Percentiles rank a stretch among this genome's conserved stretches.
Conservation (phyloP, 345 rosid species). For the Pistacia vera region DNA sequence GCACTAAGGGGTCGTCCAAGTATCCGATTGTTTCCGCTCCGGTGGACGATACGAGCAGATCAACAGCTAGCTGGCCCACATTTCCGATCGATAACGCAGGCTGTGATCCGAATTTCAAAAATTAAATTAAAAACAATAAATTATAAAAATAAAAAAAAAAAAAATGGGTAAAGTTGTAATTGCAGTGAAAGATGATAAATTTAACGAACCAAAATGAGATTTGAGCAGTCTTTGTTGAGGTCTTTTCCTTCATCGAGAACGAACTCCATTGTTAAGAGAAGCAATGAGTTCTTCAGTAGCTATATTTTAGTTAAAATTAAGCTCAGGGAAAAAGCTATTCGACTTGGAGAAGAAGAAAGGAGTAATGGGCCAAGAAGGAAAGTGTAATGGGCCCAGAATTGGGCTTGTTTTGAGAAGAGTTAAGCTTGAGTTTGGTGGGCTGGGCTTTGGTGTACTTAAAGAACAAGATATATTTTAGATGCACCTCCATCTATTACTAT, state of each 20-base stretch:
- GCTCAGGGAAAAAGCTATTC: neutral
- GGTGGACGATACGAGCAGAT: conserved; percentile 75
- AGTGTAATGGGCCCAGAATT: too few species aligned
- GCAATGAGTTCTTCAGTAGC: neutral
- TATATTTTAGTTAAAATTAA: too few species aligned
- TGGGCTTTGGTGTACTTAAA: too few species aligned
- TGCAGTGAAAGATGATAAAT: neutral
- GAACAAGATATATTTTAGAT: too few species aligned
- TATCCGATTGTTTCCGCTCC: conserved; percentile 72
- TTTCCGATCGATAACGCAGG: conserved; percentile 94
- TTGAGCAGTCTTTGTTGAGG: conserved; percentile 53
- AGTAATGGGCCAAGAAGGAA: too few species aligned
- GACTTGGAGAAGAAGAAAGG: neutral
- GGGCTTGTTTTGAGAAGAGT: too few species aligned
- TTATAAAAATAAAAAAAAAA: neutral
- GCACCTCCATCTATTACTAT: too few species aligned
- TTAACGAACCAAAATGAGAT: conserved; percentile 62
- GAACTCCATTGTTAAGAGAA: conserved; percentile 55
- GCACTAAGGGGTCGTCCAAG: conserved; percentile 71
- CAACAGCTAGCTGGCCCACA: conserved; percentile 89
- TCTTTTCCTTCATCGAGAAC: conserved; percentile 58
- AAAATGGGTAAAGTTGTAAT: neutral
- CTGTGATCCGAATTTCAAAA: conserved; percentile 31
- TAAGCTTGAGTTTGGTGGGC: too few species aligned
- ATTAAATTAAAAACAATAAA: neutral